Percentiles rank a stretch among this genome's conserved stretches.
These are phyloP conservation scores for Wickerhamomyces bovis DNA, from an alignment of 805 yeast genomes.

Conservation along the genomic window DNA sequence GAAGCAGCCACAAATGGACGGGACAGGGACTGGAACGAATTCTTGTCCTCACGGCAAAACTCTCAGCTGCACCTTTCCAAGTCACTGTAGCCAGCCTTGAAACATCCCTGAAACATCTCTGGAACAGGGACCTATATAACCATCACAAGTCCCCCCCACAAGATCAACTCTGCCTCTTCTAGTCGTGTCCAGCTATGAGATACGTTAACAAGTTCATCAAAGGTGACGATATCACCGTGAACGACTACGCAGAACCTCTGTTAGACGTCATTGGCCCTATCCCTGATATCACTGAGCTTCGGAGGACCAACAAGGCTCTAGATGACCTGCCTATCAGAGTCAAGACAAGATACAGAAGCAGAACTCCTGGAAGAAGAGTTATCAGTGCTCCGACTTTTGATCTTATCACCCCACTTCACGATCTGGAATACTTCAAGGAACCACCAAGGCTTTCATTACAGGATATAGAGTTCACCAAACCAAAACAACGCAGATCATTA, in stretches of 20 bases:
- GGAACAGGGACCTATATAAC: too few relatives aligned
- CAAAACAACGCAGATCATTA: not conserved
- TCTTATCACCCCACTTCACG: not conserved
- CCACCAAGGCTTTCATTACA: constrained; percentile 5
- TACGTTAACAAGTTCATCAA: constrained; percentile 4
- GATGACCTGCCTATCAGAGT: constrained; percentile 8
- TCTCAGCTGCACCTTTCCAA: too few relatives aligned
- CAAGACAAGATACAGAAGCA: constrained; percentile 3
- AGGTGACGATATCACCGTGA: constrained; percentile 5
- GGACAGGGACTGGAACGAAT: too few relatives aligned
- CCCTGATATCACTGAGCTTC: constrained; percentile 1
- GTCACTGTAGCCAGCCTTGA: not conserved
- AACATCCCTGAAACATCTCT: too few relatives aligned
- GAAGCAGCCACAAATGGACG: too few relatives aligned
- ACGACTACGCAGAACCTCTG: constrained; percentile 1
- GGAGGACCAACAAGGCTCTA: not conserved
- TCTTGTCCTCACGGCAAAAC: too few relatives aligned
- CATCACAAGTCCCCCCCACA: too few relatives aligned
- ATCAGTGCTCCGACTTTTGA: constrained; percentile 12
- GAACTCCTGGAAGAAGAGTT: constrained; percentile 4
- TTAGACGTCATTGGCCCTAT: constrained; percentile 3
- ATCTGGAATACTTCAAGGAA: not conserved
- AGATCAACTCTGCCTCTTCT: too few relatives aligned
- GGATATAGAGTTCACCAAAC: not conserved
- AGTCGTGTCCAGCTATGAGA: constrained; percentile 1